Base-by-base conservation (phyloP, 208 protist species). In the Phytomonas francai region DNA sequence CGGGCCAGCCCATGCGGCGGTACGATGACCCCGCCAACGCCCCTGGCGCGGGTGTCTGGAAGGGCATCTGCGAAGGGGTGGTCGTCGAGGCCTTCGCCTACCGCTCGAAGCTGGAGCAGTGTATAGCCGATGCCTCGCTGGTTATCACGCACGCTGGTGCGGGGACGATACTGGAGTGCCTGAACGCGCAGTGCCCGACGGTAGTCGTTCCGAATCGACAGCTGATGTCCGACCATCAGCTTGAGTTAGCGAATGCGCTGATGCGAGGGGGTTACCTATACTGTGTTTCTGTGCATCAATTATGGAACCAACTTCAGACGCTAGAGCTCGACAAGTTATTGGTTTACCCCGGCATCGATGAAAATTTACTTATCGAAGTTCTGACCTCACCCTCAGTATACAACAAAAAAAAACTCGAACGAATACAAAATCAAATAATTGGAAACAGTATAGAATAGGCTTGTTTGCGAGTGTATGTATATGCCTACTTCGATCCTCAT, bases 141-240 rank as follows among this genome's bases (percentile, higher is more conserved):
- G 81, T 97, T 36, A 83, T 97, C 31, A 88, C 88, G 4, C 93
- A 97, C 72, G 90, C 90, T 22, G 93, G 93, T 12, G 93, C 91
- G 0, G 93, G 93, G 16, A 96, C 93, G n/a, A 93, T 96, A n/a
- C 83, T 96, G 31, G 90, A 97, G 59, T 79, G 77, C n/a, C 73
- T 96, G 27, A 78, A 92, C 54, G 71, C 72, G 33, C 77, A 70
- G 29, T 70, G 69, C 3, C 83, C 80, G n/a, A 68, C 85, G 29
- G 73, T 97, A 30, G 87, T 91, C 0, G 90, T 97, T 31, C 93
- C 93, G 2, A 97, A 97, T 63, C 83, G 86, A 16, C 31, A 65
- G 29, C 84, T 97, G 29, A 95, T 95, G 93, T 85, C 79, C 8
- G 88, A 97, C 72, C 93, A 97, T 66, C 93, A 97, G 71, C 68